Conservation (phyloP, 1,284 basidiomycete genomes). For the Cerrena zonata region DNA sequence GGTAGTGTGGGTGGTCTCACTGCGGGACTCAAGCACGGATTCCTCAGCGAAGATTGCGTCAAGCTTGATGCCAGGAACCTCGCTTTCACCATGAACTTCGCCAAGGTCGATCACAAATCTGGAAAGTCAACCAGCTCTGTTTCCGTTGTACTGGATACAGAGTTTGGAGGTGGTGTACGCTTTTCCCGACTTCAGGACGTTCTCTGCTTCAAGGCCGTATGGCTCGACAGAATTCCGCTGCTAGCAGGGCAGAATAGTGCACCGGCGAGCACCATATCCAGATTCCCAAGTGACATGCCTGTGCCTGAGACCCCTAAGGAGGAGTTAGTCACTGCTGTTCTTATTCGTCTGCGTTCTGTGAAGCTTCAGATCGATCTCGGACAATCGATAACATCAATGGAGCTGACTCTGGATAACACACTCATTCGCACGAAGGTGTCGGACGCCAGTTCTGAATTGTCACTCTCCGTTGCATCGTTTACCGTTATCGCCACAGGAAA, state of each 20-base stretch:
- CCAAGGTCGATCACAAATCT: constrained; percentile 37
- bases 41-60: constrained; percentile 74
- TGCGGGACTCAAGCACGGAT: constrained; percentile 73
- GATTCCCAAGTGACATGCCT: constrained; percentile 7
- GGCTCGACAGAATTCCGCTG: constrained; percentile 79
- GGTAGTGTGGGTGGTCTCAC: constrained; percentile 77
- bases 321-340: constrained; percentile 51
- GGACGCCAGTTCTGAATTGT: constrained; percentile 53
- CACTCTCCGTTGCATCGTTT: constrained; percentile 61
- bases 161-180: constrained; percentile 66
- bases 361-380: constrained; percentile 73
- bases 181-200: constrained; percentile 82
- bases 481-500: constrained; percentile 66
- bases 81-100: constrained; percentile 63
- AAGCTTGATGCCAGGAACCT: constrained; percentile 72
- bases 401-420: constrained; percentile 58
- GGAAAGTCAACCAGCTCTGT: constrained; percentile 48
- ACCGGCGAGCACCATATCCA: constrained; percentile 19
- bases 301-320: constrained; percentile 30
- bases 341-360: constrained; percentile 68
- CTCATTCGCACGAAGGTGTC: constrained; percentile 58
- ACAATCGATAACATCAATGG: constrained; percentile 63
- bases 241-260: constrained; percentile 42
- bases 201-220: constrained; percentile 84
- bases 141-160: constrained; percentile 69